phyloP scores from a whole-genome alignment of 768 basidiomycete genomes.

The Lepiota subincarnata region DNA sequence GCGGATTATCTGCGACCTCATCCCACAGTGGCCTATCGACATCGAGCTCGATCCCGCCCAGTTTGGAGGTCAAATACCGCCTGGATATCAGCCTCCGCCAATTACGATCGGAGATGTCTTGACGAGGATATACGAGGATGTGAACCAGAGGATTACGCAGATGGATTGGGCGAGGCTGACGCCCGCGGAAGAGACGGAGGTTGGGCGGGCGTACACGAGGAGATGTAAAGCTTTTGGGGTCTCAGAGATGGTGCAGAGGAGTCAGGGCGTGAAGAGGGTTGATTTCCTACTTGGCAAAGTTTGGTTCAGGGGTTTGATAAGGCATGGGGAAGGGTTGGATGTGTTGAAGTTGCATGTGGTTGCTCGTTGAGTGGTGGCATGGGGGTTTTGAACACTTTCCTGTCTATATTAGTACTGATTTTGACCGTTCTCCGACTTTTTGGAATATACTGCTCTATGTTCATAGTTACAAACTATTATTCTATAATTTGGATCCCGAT shows the following conservation, averaged over 20 bases:
- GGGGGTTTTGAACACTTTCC: too few relatives aligned
- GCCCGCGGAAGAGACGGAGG: conserved; percentile 23
- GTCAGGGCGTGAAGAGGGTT: conserved; percentile 54
- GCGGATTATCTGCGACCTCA: conserved; percentile 51
- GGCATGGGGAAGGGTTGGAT: conserved; percentile 34
- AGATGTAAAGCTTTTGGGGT: conserved; percentile 30
- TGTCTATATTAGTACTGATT: too few relatives aligned
- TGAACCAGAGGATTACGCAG: conserved; percentile 43
- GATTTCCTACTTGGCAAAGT: conserved; percentile 51
- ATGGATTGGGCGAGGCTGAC: conserved; percentile 33
- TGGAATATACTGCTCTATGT: too few relatives aligned
- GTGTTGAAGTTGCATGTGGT: conserved; percentile 27
- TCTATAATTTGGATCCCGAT: too few relatives aligned
- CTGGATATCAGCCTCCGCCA: conserved; percentile 27
- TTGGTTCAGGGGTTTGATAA: conserved; percentile 45
- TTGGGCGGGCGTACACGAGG: conserved; percentile 34
- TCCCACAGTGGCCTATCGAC: conserved; percentile 61
- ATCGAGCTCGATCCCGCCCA: conserved; percentile 33
- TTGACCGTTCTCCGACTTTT: too few relatives aligned
- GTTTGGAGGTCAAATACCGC: not conserved
- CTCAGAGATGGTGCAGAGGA: conserved; percentile 33
- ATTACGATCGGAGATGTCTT: conserved; percentile 62
- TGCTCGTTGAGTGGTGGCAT: not conserved
- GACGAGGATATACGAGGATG: conserved; percentile 40
- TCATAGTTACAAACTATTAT: too few relatives aligned